Evolutionary conservation across 345 rosid species (phyloP), one percentile per base, ranked within the genome.

Genomic region (Syzygium aqueum): DNA sequence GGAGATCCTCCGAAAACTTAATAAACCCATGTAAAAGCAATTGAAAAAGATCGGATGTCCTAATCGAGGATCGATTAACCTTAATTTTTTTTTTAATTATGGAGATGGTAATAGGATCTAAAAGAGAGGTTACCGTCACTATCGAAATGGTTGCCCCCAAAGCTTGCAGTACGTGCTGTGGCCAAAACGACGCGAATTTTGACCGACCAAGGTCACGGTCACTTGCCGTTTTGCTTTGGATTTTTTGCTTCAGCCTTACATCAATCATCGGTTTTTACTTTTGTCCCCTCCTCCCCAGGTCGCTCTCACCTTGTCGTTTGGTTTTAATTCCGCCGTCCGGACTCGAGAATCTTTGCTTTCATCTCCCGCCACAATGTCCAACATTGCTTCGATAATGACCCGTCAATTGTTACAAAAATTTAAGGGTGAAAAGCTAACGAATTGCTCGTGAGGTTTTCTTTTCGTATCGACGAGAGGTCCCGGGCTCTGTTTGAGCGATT

Each of bases 101-200:
- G 25, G 80, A 73, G 46, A 73, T 4, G 19, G 80, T 73, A 67
- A 73, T 54, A 73, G 27, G 15, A 73, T 67, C 25, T 16, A 33
- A 17, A 53, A 2, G 23, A 53, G 17, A 8, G 43, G 78, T 67
- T 67, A 33, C 46, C 23, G 78, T 67, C 80, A 11, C 80, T 73
- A 8, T 73, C 80, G 80, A 33, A 73, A 73, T 33, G 53, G 87
- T 86, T 86, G 87, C 87, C 85, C 87, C 67, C 87, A 77, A 86
- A 77, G 87, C 33, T 77, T 77, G 23, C 63, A 77, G 87, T 22
- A 53, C 28, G 37, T 22, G 17, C 16, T 43, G 22, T 11, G 63
- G 40, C 80, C 23, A 53, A 52, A 86, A 77, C 77, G 77, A 54
- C 51, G 7, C 12, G 40, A 30, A 49, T 86, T 27, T 86, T 65